A percentile compares a stretch with the other conserved stretches of the same genome.
Evolutionary conservation across 208 protist genomes (phyloP).

Genomic region (Vickermania spadyakhi): DNA sequence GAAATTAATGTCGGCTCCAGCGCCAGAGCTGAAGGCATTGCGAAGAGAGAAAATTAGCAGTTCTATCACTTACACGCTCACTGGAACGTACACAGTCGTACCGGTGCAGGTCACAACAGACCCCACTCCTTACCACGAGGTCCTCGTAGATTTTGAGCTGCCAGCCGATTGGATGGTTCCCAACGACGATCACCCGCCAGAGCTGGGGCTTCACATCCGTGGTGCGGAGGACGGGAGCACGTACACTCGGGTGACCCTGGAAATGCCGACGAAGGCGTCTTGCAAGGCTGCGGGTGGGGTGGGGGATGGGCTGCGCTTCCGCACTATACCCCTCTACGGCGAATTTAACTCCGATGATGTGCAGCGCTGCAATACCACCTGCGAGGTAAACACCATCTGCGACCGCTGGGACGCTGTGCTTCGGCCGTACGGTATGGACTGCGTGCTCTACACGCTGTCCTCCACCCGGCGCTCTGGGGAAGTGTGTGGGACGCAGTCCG

Average conservation of each 20-base stretch:
- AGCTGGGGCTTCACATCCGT: conserved; percentile 9
- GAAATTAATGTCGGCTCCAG: conserved; percentile 8
- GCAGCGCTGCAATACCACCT: conserved; percentile 5
- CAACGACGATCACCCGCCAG: neutral
- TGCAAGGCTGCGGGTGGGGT: neutral
- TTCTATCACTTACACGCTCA: neutral
- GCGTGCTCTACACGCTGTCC: conserved; percentile 2
- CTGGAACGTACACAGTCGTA: neutral
- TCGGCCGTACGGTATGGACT: conserved; percentile 2
- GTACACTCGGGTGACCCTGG: conserved; percentile 6
- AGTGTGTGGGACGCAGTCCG: conserved; percentile 9
- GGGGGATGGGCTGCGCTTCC: neutral
- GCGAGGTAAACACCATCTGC: conserved; percentile 6
- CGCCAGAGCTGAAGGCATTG: conserved; percentile 12
- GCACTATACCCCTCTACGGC: conserved; percentile 1
- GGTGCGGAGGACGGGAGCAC: conserved; percentile 1
- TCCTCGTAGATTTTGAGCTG: conserved; percentile 6
- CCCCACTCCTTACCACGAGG: conserved; percentile 6
- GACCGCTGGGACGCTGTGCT: conserved; percentile 12
- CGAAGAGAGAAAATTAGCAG: neutral
- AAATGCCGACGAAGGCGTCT: conserved; percentile 9
- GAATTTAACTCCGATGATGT: conserved; percentile 8
- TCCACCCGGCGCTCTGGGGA: neutral
- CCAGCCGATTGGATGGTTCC: conserved; percentile 5
- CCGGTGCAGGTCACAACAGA: neutral